These are phyloP conservation scores for Magnusiomyces starmeri DNA, from an alignment of 1,139 yeast species.

Conservation along the genomic window DNA sequence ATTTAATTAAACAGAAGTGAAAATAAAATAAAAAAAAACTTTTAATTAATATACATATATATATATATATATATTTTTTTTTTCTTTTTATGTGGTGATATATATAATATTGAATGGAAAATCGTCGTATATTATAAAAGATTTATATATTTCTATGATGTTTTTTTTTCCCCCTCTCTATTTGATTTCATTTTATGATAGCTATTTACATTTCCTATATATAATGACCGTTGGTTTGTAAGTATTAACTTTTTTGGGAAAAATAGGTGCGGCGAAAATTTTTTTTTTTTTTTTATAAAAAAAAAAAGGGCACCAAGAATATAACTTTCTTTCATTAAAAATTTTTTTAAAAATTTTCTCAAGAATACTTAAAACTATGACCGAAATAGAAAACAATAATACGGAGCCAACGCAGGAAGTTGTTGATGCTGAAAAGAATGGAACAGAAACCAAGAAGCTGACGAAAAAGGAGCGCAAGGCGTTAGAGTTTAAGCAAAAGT, in stretches of 20 bases:
- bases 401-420: constrained; percentile 10
- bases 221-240: no score
- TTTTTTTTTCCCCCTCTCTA: no score
- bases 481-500: constrained; percentile 48
- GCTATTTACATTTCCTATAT: neutral
- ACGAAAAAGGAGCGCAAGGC: constrained; percentile 80
- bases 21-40: neutral
- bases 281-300: neutral
- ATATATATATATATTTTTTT: neutral
- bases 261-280: no score
- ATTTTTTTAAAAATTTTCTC: neutral
- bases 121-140: no score
- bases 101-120: constrained; percentile 1
- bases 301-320: neutral
- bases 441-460: constrained; percentile 39
- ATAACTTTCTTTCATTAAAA: neutral
- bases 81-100: neutral
- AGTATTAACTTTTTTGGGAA: no score
- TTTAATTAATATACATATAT: neutral
- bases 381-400: constrained; percentile 9
- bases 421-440: no score
- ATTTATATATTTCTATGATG: no score
- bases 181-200: neutral
- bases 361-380: constrained; percentile 1
- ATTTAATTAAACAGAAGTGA: neutral